Conservation (phyloP, 2,329 filamentous ascomycete genomes). For the Epichloe gansuensis region DNA sequence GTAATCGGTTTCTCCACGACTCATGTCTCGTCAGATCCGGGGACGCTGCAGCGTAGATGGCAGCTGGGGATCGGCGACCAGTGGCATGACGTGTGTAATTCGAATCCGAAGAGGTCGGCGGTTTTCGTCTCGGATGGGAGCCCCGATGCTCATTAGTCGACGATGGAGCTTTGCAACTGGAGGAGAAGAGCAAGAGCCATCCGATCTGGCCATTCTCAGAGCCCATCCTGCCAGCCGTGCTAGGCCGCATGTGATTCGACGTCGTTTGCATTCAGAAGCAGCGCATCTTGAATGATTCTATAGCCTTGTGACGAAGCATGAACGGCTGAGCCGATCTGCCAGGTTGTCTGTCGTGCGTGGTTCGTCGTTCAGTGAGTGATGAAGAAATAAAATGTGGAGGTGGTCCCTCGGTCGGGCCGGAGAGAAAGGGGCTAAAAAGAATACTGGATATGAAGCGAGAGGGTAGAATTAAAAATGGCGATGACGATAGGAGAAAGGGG, state of each 20-base stretch:
- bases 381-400: neutral
- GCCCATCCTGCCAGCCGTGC: conserved; percentile 8
- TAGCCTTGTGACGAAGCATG: neutral
- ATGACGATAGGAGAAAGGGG: neutral
- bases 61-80: neutral
- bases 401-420: neutral
- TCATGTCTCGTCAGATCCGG: neutral
- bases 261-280: conserved; percentile 10
- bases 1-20: neutral
- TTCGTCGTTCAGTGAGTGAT: neutral
- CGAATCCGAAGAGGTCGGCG: neutral
- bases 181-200: neutral
- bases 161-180: neutral
- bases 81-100: neutral
- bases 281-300: conserved; percentile 11
- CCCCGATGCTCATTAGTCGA: neutral
- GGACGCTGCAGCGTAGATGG: neutral
- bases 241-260: conserved; percentile 6
- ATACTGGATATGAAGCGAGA: neutral
- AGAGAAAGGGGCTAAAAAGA: neutral
- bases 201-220: neutral
- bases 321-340: too few species aligned
- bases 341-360: too few species aligned
- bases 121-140: neutral
- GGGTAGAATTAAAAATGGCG: neutral